Evolutionary conservation across 2,329 filamentous ascomycete species (phyloP), one percentile per base, ranked within the genome.

Genomic region (Neonectria ditissima): DNA sequence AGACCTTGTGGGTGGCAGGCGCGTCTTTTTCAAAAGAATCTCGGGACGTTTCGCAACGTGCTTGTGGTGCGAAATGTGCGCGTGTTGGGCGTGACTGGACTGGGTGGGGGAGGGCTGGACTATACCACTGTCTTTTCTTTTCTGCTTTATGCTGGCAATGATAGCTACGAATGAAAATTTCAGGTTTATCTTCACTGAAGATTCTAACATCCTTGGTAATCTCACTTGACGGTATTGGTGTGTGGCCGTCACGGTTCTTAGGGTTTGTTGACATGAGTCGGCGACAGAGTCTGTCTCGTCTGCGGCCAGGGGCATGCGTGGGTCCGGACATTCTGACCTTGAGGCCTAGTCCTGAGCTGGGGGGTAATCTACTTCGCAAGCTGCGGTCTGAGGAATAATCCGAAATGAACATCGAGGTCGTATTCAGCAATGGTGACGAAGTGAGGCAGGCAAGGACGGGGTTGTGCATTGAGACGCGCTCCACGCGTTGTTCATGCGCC

Each of bases 181-280:
- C 44, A 41, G 24, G n/a, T 28, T 52, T 22, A 47, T 22, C 43
- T 24, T 53, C 18, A n/a, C n/a, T n/a, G 4, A 41, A 28, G n/a
- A 34, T 24, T 5, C 3, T 11, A 39, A 51, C 30, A 10, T 34
- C 20, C 28, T 47, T 32, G n/a, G 16, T n/a, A 10, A 57, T 37
- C 24, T 9, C 32, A 18, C 26, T 51, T 28, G 10, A 51, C 32
- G 56, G 18, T 32, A 55, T 59, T 57, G 39, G 62, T 48, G 59
- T 53, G 53, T 59, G 22, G n/a, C 26, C 37, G 59, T 71, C 62
- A 65, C 68, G 69, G 50, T 51, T 41, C 37, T 67, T 71, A 70
- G 68, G 71, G 69, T 73, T 68, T 72, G 65, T 73, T 73, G 65
- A 70, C 69, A 55, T 64, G 63, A 63, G 57, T 62, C 53, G 56